Evolutionary conservation across 345 rosid genomes (phyloP).

Genomic region (Salix udensis): DNA sequence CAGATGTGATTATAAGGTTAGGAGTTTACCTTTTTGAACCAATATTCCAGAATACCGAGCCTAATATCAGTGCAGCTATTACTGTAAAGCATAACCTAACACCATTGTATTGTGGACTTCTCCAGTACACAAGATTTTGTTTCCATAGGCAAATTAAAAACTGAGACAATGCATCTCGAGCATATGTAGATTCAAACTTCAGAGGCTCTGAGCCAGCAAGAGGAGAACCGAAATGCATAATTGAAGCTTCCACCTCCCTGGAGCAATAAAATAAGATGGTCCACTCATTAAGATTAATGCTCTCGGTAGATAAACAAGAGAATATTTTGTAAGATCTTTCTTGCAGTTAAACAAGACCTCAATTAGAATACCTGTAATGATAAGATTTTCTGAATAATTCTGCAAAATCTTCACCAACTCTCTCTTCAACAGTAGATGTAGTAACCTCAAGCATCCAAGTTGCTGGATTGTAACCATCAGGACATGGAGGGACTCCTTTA

Average conservation of each 20-base stretch:
- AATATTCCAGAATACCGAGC: conserved; percentile 73
- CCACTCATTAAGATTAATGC: not conserved
- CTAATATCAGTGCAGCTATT: conserved; percentile 57
- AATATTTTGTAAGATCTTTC: not conserved
- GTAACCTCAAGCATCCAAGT: conserved; percentile 99
- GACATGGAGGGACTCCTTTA: conserved; percentile 54
- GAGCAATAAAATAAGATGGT: conserved; percentile 5
- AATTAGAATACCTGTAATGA: conserved; percentile 21
- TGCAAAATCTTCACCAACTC: conserved; percentile 59
- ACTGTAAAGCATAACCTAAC: conserved; percentile 61
- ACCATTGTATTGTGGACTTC: conserved; percentile 80
- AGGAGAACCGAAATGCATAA: conserved; percentile 49
- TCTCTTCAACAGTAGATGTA: conserved; percentile 59
- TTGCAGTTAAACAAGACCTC: not conserved
- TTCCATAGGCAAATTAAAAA: conserved; percentile 69
- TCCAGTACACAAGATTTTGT: conserved; percentile 90
- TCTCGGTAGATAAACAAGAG: not conserved
- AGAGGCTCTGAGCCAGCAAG: conserved; percentile 62
- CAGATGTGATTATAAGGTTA: not conserved
- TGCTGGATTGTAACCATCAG: conserved; percentile 77
- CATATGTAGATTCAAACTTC: conserved; percentile 48
- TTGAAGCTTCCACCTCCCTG: conserved; percentile 69
- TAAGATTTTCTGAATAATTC: conserved; percentile 56
- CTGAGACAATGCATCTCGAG: conserved; percentile 50
- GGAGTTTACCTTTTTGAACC: conserved; percentile 54